Percentiles rank a stretch among this genome's conserved stretches.
Evolutionary conservation across 2,329 filamentous ascomycete species (phyloP).

Genomic region (Alternaria ventricosa): DNA sequence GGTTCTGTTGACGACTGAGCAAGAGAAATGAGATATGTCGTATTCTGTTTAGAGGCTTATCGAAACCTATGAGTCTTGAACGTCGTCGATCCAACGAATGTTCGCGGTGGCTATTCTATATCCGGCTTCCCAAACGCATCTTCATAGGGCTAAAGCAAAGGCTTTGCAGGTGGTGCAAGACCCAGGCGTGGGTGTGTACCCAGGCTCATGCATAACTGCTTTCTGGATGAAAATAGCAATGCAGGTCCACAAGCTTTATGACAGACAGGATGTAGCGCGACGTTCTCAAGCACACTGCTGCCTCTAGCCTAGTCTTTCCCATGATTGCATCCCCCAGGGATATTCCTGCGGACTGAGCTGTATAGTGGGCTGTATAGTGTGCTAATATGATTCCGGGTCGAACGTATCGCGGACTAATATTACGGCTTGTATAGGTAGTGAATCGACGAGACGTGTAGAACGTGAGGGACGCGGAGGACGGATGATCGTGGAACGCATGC

Average conservation of each 20-base stretch:
- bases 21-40: background rate
- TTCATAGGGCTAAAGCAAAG: background rate
- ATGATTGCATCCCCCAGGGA: background rate
- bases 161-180: background rate
- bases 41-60: background rate
- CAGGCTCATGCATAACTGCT: background rate
- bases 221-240: background rate
- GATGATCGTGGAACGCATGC: background rate
- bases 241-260: background rate
- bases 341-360: background rate
- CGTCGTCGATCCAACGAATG: background rate
- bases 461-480: background rate
- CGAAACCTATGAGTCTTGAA: background rate
- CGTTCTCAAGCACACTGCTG: background rate
- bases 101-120: background rate
- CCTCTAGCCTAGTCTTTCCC: background rate
- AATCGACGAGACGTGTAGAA: background rate
- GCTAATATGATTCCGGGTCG: background rate
- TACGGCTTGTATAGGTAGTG: background rate
- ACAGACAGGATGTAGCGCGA: background rate
- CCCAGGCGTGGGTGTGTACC: background rate
- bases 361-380: background rate
- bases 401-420: background rate
- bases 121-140: background rate
- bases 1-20: background rate